These are phyloP conservation scores for Murraya koenigii DNA, from an alignment of 345 rosid species.

Conservation along the genomic window DNA sequence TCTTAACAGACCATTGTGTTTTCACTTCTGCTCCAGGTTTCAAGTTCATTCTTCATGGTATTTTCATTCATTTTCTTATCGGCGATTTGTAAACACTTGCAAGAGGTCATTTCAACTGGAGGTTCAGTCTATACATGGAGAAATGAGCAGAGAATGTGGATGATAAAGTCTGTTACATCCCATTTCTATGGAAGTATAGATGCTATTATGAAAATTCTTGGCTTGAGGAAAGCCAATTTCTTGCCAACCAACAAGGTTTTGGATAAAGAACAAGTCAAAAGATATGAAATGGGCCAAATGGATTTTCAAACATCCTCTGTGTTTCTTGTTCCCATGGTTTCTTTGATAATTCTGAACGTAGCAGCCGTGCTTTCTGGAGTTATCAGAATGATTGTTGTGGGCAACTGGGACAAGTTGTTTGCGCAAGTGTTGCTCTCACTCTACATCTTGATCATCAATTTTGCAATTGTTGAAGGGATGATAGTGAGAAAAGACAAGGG, in stretches of 20 bases:
- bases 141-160: background rate
- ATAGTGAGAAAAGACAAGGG: constrained; percentile 39
- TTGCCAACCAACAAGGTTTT: constrained; percentile 5
- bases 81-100: constrained; percentile 14
- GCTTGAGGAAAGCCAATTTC: background rate
- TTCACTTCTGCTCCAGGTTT: constrained; percentile 21
- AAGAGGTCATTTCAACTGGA: constrained; percentile 28
- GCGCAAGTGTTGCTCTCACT: constrained; percentile 28
- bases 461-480: constrained; percentile 44
- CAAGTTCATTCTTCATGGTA: constrained; percentile 22
- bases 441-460: constrained; percentile 30
- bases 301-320: background rate
- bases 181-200: background rate
- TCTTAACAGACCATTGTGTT: background rate
- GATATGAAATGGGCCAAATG: constrained; percentile 8
- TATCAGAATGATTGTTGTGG: constrained; percentile 19
- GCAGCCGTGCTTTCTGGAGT: constrained; percentile 22
- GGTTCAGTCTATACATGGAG: constrained; percentile 20
- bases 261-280: background rate
- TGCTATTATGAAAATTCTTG: background rate
- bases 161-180: background rate
- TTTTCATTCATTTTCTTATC: constrained; percentile 31
- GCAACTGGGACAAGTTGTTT: constrained; percentile 21
- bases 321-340: constrained; percentile 7
- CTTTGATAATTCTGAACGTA: constrained; percentile 15